These are phyloP conservation scores for Casuarina cunninghamiana DNA, from an alignment of 306 rosid species.

Conservation along the genomic window DNA sequence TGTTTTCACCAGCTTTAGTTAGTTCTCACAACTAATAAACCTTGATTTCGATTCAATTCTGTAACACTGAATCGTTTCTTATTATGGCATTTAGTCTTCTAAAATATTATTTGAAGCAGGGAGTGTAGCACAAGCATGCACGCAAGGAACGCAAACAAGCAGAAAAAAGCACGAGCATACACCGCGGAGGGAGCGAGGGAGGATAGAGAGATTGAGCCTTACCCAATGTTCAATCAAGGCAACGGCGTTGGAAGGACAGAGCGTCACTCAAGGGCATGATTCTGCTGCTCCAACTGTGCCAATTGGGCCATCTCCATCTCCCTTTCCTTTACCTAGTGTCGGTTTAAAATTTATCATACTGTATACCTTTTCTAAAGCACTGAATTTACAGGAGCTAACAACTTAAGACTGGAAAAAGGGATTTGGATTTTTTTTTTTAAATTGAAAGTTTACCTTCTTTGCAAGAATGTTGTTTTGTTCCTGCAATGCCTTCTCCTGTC, in stretches of 20 bases:
- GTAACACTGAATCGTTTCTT: background rate
- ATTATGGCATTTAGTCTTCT: background rate
- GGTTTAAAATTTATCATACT: slow-evolving; percentile 12
- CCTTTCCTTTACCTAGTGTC: slow-evolving; percentile 64
- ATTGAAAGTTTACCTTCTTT: slow-evolving; percentile 45
- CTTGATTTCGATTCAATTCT: background rate
- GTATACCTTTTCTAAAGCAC: background rate
- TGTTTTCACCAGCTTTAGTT: background rate
- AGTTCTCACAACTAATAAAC: background rate
- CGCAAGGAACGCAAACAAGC: no score
- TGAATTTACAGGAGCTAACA: background rate
- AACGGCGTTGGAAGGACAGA: slow-evolving; percentile 36
- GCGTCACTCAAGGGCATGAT: slow-evolving; percentile 23
- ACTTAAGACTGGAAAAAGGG: background rate
- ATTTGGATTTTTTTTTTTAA: background rate
- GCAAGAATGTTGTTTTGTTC: slow-evolving; percentile 68
- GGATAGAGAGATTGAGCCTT: slow-evolving; percentile 17
- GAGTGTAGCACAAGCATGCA: no score
- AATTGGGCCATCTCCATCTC: slow-evolving; percentile 47
- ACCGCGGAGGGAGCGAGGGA: background rate
- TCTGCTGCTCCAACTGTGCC: slow-evolving; percentile 37
- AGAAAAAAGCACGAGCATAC: no score
- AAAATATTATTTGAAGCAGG: background rate
- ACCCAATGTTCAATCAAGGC: slow-evolving; percentile 50
- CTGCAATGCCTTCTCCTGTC: slow-evolving; percentile 69